A percentile compares a stretch with the other conserved stretches of the same genome.
Conservation (phyloP, 768 basidiomycete species). For the Asterophora lycoperdoides region DNA sequence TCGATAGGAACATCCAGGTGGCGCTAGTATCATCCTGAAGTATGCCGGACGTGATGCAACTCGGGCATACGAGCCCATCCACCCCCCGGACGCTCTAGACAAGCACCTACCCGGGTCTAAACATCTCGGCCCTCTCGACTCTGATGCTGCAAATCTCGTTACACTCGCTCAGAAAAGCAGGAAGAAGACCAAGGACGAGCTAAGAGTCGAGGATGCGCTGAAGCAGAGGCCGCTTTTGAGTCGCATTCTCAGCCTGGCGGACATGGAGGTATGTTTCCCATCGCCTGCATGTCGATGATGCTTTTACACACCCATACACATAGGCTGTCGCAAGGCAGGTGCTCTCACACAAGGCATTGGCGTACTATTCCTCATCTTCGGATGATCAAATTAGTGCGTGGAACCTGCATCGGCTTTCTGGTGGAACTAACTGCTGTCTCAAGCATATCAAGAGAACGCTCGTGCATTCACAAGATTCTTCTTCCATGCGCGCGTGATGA, state of each 20-base stretch:
- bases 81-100: constrained; percentile 77
- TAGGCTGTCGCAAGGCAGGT: constrained; percentile 70
- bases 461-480: constrained; percentile 82
- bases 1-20: constrained; percentile 73
- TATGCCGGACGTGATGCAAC: constrained; percentile 89
- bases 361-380: constrained; percentile 83
- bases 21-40: constrained; percentile 73
- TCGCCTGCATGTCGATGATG: neutral
- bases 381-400: constrained; percentile 78
- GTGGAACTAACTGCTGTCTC: constrained; percentile 13
- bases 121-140: constrained; percentile 65
- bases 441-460: constrained; percentile 66
- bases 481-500: constrained; percentile 82
- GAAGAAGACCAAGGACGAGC: constrained; percentile 62
- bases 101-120: constrained; percentile 66
- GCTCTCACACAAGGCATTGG: constrained; percentile 69
- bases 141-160: constrained; percentile 37
- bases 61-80: constrained; percentile 71
- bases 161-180: constrained; percentile 34
- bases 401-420: neutral
- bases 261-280: constrained; percentile 65
- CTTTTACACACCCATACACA: neutral
- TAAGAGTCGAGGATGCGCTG: constrained; percentile 60
- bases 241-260: constrained; percentile 69
- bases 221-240: constrained; percentile 59